Evolutionary conservation across 2,329 filamentous ascomycete genomes (phyloP).

Genomic region (Pseudogymnoascus sp.): DNA sequence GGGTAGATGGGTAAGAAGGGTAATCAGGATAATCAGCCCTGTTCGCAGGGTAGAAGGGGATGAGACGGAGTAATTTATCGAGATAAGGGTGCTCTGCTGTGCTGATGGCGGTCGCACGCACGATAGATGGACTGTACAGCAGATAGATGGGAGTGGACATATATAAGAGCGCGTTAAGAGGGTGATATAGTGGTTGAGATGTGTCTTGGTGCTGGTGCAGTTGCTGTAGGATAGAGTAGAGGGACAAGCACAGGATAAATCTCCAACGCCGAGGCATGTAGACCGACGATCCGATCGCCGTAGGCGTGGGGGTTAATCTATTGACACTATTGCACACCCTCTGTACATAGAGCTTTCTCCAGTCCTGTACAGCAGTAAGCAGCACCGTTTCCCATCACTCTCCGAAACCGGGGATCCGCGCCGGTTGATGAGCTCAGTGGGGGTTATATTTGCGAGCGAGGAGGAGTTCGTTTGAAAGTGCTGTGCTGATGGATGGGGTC

Average conservation of each 20-base stretch:
- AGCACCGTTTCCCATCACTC: not conserved
- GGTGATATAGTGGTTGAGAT: not conserved
- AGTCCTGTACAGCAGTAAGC: not conserved
- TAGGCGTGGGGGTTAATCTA: not conserved
- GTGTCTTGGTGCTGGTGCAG: not conserved
- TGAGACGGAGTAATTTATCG: conserved; percentile 21
- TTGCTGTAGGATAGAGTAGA: not conserved
- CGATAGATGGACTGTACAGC: too few species aligned
- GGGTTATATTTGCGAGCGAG: too few species aligned
- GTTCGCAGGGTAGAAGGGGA: conserved; percentile 11
- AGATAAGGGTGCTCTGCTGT: not conserved
- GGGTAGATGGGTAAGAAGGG: not conserved
- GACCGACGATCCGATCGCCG: not conserved
- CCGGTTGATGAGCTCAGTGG: not conserved
- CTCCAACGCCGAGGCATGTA: not conserved
- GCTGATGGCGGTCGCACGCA: too few species aligned
- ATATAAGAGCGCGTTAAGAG: not conserved
- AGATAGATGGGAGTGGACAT: not conserved
- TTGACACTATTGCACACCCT: too few species aligned
- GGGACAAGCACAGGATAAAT: not conserved
- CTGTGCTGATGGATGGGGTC: too few species aligned
- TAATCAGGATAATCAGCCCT: not conserved
- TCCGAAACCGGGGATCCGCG: not conserved
- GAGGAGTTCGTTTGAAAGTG: too few species aligned
- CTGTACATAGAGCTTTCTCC: too few species aligned